These are phyloP conservation scores for Lipomyces chichibuensis DNA, from an alignment of 805 yeast species.

Conservation along the genomic window DNA sequence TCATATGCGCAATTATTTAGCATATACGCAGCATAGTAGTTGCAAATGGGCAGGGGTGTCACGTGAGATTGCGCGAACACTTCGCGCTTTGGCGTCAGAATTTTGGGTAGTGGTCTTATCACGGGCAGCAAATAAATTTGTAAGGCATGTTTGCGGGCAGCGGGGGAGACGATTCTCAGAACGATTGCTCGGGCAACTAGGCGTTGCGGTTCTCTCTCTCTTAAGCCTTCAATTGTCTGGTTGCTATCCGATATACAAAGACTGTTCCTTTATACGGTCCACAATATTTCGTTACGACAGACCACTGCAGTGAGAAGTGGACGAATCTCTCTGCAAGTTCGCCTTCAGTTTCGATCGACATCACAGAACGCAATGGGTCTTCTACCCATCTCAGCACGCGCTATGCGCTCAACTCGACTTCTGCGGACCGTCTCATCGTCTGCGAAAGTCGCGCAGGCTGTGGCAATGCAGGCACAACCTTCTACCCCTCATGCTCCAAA, in stretches of 20 bases:
- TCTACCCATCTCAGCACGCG: constrained; percentile 7
- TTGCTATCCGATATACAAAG: not conserved
- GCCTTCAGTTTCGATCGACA: not conserved
- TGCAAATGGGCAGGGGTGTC: constrained; percentile 1
- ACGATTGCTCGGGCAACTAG: not conserved
- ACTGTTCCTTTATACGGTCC: not conserved
- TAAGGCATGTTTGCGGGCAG: too few relatives aligned
- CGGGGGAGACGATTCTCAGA: too few relatives aligned
- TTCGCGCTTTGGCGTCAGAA: constrained; percentile 4
- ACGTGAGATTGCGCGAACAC: constrained; percentile 28
- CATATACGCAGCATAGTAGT: not conserved
- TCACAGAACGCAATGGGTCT: constrained; percentile 2
- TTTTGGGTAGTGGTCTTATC: not conserved
- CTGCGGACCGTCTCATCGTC: constrained; percentile 16
- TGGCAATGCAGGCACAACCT: not conserved
- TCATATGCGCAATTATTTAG: not conserved
- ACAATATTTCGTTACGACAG: not conserved
- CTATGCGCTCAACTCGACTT: not conserved
- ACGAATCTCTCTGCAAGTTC: not conserved
- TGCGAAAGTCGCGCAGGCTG: constrained; percentile 20
- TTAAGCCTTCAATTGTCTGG: not conserved
- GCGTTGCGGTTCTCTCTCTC: not conserved
- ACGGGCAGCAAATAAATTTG: not conserved
- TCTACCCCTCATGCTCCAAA: constrained; percentile 2
- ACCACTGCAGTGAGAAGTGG: not conserved